phyloP scores from a whole-genome alignment of 345 rosid genomes.

The Arabidopsis arenosa region DNA sequence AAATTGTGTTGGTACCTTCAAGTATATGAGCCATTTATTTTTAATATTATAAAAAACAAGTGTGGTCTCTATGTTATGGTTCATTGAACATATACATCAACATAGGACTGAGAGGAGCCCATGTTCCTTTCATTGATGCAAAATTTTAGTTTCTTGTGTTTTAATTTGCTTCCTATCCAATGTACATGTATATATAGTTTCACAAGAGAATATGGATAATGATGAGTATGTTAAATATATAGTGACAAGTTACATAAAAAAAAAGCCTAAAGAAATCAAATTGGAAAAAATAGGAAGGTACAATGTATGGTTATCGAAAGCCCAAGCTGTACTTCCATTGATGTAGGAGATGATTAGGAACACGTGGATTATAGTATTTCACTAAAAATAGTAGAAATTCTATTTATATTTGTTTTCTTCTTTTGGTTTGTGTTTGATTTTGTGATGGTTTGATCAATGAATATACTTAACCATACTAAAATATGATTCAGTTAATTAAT shows the following conservation, averaged over 20 bases:
- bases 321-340: constrained; percentile 48
- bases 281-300: constrained; percentile 39
- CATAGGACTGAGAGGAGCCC: constrained; percentile 41
- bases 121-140: constrained; percentile 40
- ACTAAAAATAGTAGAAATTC: background rate
- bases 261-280: constrained; percentile 16
- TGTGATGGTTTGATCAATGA: background rate
- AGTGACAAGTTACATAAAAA: constrained; percentile 30
- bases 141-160: constrained; percentile 27
- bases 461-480: background rate
- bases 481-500: background rate
- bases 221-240: constrained; percentile 32
- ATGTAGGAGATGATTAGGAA: constrained; percentile 43
- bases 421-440: background rate
- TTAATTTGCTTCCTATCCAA: constrained; percentile 42
- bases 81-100: constrained; percentile 49
- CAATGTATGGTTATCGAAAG: constrained; percentile 41
- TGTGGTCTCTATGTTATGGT: constrained; percentile 41
- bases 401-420: background rate
- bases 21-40: background rate
- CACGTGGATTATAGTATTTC: constrained; percentile 34
- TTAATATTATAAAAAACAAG: background rate
- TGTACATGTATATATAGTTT: constrained; percentile 11
- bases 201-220: constrained; percentile 26
- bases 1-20: background rate